phyloP scores from a whole-genome alignment of 2,329 filamentous ascomycete genomes.

The Paramyrothecium sp. region DNA sequence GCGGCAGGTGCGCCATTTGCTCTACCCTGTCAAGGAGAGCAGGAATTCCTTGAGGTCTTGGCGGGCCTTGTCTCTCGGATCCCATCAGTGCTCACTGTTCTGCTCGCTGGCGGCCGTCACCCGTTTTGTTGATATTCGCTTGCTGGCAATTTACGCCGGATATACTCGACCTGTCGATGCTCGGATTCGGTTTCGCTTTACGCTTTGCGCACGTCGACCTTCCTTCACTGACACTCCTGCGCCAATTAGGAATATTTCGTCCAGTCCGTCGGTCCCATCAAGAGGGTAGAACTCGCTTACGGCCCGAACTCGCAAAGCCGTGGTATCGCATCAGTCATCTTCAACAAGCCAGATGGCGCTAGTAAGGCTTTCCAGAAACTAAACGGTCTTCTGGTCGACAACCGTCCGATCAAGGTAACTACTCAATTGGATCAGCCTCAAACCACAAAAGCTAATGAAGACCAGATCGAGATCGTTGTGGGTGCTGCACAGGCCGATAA shows the following conservation, averaged over 20 bases:
- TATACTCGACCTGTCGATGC: slow-evolving; percentile 26
- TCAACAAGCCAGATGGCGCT: slow-evolving; percentile 77
- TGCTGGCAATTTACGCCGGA: background rate
- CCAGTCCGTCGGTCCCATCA: slow-evolving; percentile 84
- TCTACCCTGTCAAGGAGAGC: background rate
- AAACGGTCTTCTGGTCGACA: slow-evolving; percentile 89
- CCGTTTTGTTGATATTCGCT: background rate
- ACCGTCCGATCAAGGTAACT: slow-evolving; percentile 79
- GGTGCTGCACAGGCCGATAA: slow-evolving; percentile 71
- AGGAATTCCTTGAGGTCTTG: background rate
- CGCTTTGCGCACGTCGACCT: slow-evolving; percentile 20
- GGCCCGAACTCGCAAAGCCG: slow-evolving; percentile 89
- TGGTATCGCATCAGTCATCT: slow-evolving; percentile 87
- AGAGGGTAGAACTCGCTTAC: slow-evolving; percentile 88
- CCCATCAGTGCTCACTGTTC: slow-evolving; percentile 22
- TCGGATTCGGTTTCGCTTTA: slow-evolving; percentile 25
- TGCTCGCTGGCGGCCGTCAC: slow-evolving; percentile 22
- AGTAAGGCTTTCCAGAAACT: slow-evolving; percentile 79
- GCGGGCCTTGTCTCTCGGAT: background rate
- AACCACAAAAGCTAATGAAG: slow-evolving; percentile 17
- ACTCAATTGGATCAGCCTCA: background rate
- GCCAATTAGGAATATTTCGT: slow-evolving; percentile 90
- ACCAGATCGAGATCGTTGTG: slow-evolving; percentile 85
- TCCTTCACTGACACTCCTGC: slow-evolving; percentile 64
- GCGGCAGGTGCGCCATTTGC: background rate